phyloP scores from a whole-genome alignment of 306 rosid species.

The Styphnolobium japonicum region DNA sequence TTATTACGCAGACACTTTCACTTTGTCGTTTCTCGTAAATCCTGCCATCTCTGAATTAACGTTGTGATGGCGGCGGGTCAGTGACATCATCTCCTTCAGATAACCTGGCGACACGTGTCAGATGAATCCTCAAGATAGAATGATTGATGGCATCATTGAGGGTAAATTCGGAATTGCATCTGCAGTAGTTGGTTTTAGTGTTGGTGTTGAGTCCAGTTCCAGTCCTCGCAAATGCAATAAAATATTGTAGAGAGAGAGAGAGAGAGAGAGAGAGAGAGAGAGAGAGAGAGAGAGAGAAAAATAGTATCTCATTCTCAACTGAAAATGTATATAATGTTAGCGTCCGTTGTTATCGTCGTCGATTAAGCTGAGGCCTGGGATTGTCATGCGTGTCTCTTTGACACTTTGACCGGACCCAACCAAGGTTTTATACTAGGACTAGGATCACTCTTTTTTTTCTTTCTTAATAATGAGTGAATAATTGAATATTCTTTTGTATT shows the following conservation, averaged over 20 bases:
- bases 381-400: slow-evolving; percentile 25
- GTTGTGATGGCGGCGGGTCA: slow-evolving; percentile 32
- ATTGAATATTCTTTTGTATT: too few species aligned
- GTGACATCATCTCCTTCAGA: slow-evolving; percentile 22
- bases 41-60: neutral
- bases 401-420: slow-evolving; percentile 34
- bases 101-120: slow-evolving; percentile 29
- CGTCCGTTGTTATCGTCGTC: slow-evolving; percentile 26
- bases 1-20: neutral
- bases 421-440: neutral
- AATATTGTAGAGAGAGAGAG: neutral
- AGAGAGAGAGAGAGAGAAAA: neutral
- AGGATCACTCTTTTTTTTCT: too few species aligned
- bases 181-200: neutral
- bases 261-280: neutral
- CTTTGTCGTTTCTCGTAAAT: slow-evolving; percentile 7
- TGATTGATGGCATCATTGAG: neutral
- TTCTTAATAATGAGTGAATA: too few species aligned
- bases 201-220: neutral
- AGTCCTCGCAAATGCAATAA: neutral
- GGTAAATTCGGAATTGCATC: neutral
- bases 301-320: slow-evolving; percentile 15
- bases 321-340: slow-evolving; percentile 18
- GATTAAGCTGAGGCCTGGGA: slow-evolving; percentile 14
- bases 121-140: neutral